Evolutionary conservation across 1,284 basidiomycete species (phyloP).

Genomic region (Cutaneotrichosporon sp.): DNA sequence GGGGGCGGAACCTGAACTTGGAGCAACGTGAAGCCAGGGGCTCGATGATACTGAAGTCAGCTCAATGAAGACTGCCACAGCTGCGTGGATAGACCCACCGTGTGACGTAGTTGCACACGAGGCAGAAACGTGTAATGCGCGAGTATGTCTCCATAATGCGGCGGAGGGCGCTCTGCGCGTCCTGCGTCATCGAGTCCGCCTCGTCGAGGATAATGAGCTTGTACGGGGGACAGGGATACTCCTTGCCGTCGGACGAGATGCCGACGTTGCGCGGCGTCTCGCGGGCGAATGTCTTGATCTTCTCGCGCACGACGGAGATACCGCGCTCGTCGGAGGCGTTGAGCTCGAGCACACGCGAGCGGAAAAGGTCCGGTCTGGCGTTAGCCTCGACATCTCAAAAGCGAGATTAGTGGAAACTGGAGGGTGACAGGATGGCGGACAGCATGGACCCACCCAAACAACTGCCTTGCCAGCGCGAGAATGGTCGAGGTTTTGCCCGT

Average conservation of each 20-base stretch:
- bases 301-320: conserved; percentile 92
- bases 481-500: conserved; percentile 98
- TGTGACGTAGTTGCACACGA: conserved; percentile 99
- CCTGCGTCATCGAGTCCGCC: conserved; percentile 99
- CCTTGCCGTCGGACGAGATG: conserved; percentile 67
- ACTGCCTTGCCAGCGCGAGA: conserved; percentile 84
- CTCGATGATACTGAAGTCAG: conserved; percentile 78
- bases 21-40: conserved; percentile 98
- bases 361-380: conserved; percentile 86
- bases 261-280: conserved; percentile 76
- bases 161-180: conserved; percentile 90
- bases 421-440: neutral
- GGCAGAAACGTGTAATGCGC: conserved; percentile 92
- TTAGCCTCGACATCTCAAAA: neutral
- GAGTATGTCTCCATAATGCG: conserved; percentile 99
- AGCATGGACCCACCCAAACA: conserved; percentile 70
- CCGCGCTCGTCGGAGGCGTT: conserved; percentile 99
- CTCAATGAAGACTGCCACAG: neutral
- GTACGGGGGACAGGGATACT: conserved; percentile 94
- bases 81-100: conserved; percentile 55
- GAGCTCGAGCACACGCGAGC: conserved; percentile 89
- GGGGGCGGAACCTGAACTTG: conserved; percentile 95
- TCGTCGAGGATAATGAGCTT: conserved; percentile 99
- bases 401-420: neutral
- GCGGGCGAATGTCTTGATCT: conserved; percentile 97